These are phyloP conservation scores for Pistacia atlantica DNA, from an alignment of 345 rosid species.

Conservation along the genomic window DNA sequence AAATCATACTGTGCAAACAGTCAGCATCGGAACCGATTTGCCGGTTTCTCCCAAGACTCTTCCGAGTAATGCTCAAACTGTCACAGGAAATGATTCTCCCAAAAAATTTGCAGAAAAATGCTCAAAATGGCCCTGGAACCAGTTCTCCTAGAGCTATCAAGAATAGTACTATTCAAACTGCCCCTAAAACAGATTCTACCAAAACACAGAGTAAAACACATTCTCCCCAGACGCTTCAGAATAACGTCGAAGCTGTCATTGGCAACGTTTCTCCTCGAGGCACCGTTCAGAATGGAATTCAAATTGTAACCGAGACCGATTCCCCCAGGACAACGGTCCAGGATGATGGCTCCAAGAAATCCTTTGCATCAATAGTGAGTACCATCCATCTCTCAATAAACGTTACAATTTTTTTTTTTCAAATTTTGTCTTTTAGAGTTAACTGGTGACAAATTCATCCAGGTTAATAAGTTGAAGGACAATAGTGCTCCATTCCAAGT, in stretches of 20 bases:
- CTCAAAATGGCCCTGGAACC: no score
- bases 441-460: background rate
- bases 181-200: no score
- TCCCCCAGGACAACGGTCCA: slow-evolving; percentile 14
- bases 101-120: no score
- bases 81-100: slow-evolving; percentile 2
- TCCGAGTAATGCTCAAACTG: background rate
- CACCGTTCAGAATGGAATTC: background rate
- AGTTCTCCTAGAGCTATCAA: no score
- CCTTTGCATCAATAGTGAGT: slow-evolving; percentile 67
- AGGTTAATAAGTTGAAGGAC: slow-evolving; percentile 50
- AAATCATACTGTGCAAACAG: no score
- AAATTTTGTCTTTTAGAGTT: no score
- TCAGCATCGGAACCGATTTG: no score
- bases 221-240: slow-evolving; percentile 8
- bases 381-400: background rate
- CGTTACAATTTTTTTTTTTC: no score
- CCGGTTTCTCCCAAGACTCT: no score
- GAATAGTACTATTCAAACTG: no score
- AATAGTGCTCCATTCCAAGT: slow-evolving; percentile 43
- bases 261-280: slow-evolving; percentile 7
- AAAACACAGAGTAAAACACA: background rate
- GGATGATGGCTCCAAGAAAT: slow-evolving; percentile 46
- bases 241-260: background rate
- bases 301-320: background rate